phyloP scores from a whole-genome alignment of 495 filamentous ascomycete genomes.

The Annulohypoxylon bovei region DNA sequence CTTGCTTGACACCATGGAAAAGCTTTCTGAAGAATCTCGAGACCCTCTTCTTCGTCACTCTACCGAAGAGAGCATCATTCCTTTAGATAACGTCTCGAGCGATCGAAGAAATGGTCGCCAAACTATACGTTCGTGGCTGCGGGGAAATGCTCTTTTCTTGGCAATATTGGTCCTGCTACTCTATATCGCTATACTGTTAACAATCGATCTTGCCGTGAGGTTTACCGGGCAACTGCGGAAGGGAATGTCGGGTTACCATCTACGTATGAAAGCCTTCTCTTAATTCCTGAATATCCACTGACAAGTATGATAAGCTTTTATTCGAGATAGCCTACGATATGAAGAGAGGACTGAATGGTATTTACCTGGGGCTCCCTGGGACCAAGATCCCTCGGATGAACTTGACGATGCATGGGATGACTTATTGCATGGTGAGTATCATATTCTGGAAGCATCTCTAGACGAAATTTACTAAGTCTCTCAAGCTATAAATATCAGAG shows the following conservation, averaged over 20 bases:
- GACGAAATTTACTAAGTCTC: not conserved
- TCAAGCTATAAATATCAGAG: slow-evolving; percentile 39
- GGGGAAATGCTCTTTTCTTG: slow-evolving; percentile 1
- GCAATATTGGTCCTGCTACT: slow-evolving; percentile 18
- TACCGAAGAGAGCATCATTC: not conserved
- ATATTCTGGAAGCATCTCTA: not conserved
- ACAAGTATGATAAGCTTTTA: slow-evolving; percentile 8
- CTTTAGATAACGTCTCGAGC: not conserved
- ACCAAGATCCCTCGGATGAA: slow-evolving; percentile 30
- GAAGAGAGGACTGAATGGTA: slow-evolving; percentile 35
- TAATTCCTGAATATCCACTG: not conserved
- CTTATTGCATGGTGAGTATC: slow-evolving; percentile 31
- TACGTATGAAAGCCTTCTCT: not conserved
- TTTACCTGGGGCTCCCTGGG: slow-evolving; percentile 21
- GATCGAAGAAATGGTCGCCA: not conserved
- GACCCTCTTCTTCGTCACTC: slow-evolving; percentile 22
- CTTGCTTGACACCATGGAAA: slow-evolving; percentile 10
- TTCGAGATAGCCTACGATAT: slow-evolving; percentile 7
- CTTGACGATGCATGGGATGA: slow-evolving; percentile 43
- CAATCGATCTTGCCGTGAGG: slow-evolving; percentile 9
- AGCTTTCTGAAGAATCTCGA: slow-evolving; percentile 20
- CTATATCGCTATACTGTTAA: slow-evolving; percentile 21
- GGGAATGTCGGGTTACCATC: not conserved
- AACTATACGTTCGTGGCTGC: slow-evolving; percentile 5
- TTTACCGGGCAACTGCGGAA: not conserved